A percentile compares a stretch with the other conserved stretches of the same genome.
Conservation (phyloP, 1,139 yeast genomes). For the Wickerhamomyces sp. region DNA sequence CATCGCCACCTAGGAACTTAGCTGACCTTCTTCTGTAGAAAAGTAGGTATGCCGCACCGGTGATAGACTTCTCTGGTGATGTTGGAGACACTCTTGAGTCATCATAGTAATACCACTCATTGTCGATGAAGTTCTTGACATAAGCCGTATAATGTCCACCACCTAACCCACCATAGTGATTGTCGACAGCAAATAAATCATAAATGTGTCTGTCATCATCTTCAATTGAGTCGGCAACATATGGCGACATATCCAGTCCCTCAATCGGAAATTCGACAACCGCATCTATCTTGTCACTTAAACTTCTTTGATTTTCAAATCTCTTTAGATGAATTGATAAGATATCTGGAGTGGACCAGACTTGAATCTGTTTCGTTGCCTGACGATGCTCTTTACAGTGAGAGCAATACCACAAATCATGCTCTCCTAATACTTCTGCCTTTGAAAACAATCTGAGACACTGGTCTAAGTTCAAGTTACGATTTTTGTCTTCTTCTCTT, state of each 20-base stretch:
- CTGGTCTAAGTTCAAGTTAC: slow-evolving; percentile 62
- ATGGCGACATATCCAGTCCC: slow-evolving; percentile 66
- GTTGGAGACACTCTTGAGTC: slow-evolving; percentile 72
- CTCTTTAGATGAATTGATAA: slow-evolving; percentile 86
- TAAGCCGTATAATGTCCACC: slow-evolving; percentile 97
- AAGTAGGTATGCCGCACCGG: slow-evolving; percentile 82
- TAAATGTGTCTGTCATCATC: slow-evolving; percentile 44
- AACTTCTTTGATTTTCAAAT: slow-evolving; percentile 79
- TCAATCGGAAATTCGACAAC: slow-evolving; percentile 85
- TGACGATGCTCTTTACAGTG: slow-evolving; percentile 82
- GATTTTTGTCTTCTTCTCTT: slow-evolving; percentile 36
- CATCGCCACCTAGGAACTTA: slow-evolving; percentile 25
- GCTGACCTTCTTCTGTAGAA: slow-evolving; percentile 64
- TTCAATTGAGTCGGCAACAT: slow-evolving; percentile 40
- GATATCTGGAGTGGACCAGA: slow-evolving; percentile 91
- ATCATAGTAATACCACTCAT: slow-evolving; percentile 85
- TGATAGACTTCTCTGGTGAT: slow-evolving; percentile 58
- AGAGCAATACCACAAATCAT: slow-evolving; percentile 95
- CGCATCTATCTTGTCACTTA: slow-evolving; percentile 85
- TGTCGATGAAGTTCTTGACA: slow-evolving; percentile 73
- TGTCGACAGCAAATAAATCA: slow-evolving; percentile 89
- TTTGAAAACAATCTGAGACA: slow-evolving; percentile 74
- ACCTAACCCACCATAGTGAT: slow-evolving; percentile 93
- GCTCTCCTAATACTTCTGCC: slow-evolving; percentile 82
- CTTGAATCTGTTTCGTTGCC: slow-evolving; percentile 85